Evolutionary conservation across 1,139 yeast genomes (phyloP), one percentile per base, ranked within the genome.

Genomic region (Suhomyces kunorum): DNA sequence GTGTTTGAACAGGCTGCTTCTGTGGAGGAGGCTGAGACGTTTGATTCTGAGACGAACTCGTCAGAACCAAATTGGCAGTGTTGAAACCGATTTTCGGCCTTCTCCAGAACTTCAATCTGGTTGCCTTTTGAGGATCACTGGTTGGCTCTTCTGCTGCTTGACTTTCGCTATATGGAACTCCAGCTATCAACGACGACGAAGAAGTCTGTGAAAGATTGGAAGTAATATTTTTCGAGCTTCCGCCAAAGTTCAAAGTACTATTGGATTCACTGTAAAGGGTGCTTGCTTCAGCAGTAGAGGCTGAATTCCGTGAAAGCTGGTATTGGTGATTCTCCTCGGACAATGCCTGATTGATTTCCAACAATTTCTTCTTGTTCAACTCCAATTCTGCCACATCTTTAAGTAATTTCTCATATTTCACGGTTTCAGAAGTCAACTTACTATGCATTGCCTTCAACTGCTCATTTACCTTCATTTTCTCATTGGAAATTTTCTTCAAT

Each of bases 91-190:
- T 58, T 49, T 66, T 72, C 4, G 78, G 76, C 47, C 79, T 61
- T 55, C 79, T 67, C 83, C 83, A 78, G 54, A 78, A 78, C 51
- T 67, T 74, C 46, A 74, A 61, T 43, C 73, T 59, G 1, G 76
- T 71, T 4, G 78, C 76, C 49, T 66, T 68, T 41, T 69, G 73
- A 1, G 75, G 60, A 37, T 71, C 76, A 2, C 55, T 56, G 11
- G 51, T 52, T n/a, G 68, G 72, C 5, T 64, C 72, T 17, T 48
- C 49, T n/a, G 34, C 41, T n/a, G 22, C 23, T 11, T 32, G 12
- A 6, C 29, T 30, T 15, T 54, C 56, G 28, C 44, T 42, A 32
- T 49, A 49, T 5, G 55, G 53, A n/a, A 49, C 36, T 5, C 55
- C 54, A 9, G 49, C 56, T 8, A 53, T 30, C n/a, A 52, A 42